Conservation (phyloP, 345 rosid genomes). For the Cardamine occulta region DNA sequence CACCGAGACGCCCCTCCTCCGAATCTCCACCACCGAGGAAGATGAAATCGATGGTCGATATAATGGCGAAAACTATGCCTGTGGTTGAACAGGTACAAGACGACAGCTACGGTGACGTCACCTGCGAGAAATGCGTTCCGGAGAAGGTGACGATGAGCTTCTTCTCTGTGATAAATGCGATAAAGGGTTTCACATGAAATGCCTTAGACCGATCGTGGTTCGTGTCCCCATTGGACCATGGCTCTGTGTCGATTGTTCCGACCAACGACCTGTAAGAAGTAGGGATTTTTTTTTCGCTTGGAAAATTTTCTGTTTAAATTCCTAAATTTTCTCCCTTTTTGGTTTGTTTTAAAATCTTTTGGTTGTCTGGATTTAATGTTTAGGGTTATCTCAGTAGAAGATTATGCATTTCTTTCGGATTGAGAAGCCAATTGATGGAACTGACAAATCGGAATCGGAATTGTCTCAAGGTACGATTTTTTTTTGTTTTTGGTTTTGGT, state of each 20-base stretch:
- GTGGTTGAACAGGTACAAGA: constrained; percentile 51
- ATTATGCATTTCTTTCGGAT: constrained; percentile 80
- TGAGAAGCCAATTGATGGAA: constrained; percentile 49
- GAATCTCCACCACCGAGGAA: constrained; percentile 59
- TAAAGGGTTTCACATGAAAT: constrained; percentile 86
- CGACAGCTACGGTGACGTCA: constrained; percentile 49
- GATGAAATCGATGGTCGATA: constrained; percentile 57
- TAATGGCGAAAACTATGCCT: constrained; percentile 55
- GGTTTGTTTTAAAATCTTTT: neutral
- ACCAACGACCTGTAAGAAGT: constrained; percentile 81
- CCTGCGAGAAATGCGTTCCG: constrained; percentile 76
- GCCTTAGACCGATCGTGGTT: constrained; percentile 80
- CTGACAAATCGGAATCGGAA: constrained; percentile 43
- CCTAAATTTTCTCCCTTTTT: neutral
- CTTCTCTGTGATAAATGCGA: constrained; percentile 88
- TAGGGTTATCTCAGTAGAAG: constrained; percentile 86
- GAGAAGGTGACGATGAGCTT: constrained; percentile 71
- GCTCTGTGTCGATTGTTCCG: constrained; percentile 74
- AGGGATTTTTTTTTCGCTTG: constrained; percentile 46
- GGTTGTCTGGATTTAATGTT: constrained; percentile 26
- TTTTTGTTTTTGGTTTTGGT: neutral
- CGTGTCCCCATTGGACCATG: constrained; percentile 84
- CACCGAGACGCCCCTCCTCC: constrained; percentile 47
- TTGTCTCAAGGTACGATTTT: constrained; percentile 58
- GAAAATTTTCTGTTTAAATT: neutral